These are phyloP conservation scores for Oryza nivara DNA, from an alignment of 176 grass and related monocot genomes.

Conservation along the genomic window DNA sequence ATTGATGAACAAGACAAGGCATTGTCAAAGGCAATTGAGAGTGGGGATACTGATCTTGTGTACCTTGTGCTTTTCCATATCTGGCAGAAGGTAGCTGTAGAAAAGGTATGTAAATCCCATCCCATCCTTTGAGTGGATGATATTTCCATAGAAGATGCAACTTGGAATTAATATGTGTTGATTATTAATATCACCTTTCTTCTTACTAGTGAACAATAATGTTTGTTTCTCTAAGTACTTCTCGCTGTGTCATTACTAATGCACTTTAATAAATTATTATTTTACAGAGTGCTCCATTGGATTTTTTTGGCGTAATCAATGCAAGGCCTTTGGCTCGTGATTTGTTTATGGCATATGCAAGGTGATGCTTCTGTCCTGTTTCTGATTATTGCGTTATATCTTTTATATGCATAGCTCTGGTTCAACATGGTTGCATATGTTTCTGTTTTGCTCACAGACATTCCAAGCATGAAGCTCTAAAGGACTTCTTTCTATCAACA, in stretches of 20 bases:
- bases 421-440: constrained; percentile 46
- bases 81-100: constrained; percentile 87
- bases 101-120: constrained; percentile 51
- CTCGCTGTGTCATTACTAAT: constrained; percentile 14
- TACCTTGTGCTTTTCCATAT: constrained; percentile 97
- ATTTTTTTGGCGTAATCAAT: constrained; percentile 95
- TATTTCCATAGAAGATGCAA: constrained; percentile 12
- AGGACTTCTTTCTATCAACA: constrained; percentile 95
- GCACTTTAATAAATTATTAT: constrained; percentile 35
- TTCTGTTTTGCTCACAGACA: constrained; percentile 54
- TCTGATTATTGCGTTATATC: not conserved
- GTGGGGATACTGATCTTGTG: constrained; percentile 95
- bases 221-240: constrained; percentile 21
- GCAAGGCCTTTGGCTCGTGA: constrained; percentile 95
- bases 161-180: constrained; percentile 12
- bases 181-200: constrained; percentile 21
- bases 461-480: constrained; percentile 94
- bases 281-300: constrained; percentile 77
- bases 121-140: not conserved
- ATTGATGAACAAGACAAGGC: constrained; percentile 93
- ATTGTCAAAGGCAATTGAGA: constrained; percentile 87
- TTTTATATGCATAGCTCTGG: constrained; percentile 25
- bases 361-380: constrained; percentile 50
- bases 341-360: constrained; percentile 95
- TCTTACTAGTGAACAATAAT: constrained; percentile 16